phyloP scores from a whole-genome alignment of 257 asterid genomes.

The Scutellaria minor region DNA sequence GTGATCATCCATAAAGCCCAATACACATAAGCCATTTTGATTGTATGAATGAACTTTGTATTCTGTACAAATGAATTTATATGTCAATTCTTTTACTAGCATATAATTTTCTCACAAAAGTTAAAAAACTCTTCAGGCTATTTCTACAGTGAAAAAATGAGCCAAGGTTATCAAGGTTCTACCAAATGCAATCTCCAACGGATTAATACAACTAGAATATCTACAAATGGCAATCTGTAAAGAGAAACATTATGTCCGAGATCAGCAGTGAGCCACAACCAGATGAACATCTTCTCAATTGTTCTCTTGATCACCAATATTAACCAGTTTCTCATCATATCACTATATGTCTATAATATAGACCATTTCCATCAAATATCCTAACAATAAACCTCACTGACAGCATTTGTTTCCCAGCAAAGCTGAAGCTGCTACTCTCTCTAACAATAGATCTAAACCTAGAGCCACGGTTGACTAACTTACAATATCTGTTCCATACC shows the following conservation, averaged over 20 bases:
- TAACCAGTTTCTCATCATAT: neutral
- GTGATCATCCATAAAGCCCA: slow-evolving; percentile 93
- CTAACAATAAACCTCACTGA: neutral
- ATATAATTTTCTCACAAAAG: neutral
- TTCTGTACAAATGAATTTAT: slow-evolving; percentile 44
- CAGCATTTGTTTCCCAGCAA: neutral
- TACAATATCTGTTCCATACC: neutral
- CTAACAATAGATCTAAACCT: neutral
- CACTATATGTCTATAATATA: neutral
- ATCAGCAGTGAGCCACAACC: neutral
- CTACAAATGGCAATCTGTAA: neutral
- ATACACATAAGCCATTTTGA: slow-evolving; percentile 72
- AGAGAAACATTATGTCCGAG: neutral
- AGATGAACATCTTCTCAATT: neutral
- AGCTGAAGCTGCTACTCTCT: neutral
- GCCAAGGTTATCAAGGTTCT: slow-evolving; percentile 4
- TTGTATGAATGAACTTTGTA: slow-evolving; percentile 91
- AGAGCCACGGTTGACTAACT: slow-evolving; percentile 1
- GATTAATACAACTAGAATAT: neutral
- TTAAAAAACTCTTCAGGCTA: neutral
- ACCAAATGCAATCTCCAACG: neutral
- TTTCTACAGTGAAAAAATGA: neutral
- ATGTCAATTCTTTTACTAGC: neutral
- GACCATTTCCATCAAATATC: neutral
- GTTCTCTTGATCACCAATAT: neutral